Evolutionary conservation across 176 grass and related monocot genomes (phyloP), one percentile per base, ranked within the genome.

Genomic region (Carex cristatella): DNA sequence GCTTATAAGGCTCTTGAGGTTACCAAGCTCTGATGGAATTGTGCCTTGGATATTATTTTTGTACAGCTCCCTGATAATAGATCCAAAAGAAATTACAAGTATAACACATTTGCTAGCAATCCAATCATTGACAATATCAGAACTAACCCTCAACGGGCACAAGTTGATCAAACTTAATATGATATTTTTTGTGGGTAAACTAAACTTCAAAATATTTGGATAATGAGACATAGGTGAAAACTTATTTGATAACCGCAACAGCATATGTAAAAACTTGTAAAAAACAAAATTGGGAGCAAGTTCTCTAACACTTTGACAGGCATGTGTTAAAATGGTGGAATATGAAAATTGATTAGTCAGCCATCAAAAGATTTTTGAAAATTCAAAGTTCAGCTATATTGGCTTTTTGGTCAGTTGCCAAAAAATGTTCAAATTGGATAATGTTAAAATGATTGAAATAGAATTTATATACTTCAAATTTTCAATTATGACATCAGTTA

Each of bases 21-120:
- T 93, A 48, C 94, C 89, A 74, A 97, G 84, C 32, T 93, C 86
- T 40, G 70, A 27, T 63, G 91, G 91, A 55, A 93, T 93, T 65
- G 87, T 90, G 14, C 91, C 91, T 82, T 90, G 82, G 75, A 97
- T 87, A 77, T 91, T 91, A 70, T 97, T 97, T 65, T 88, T 93
- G 46, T 97, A 97, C 16, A 97, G 87, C 71, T 93, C 94, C 70
- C 94, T 97, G 91, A 88, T 42, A 78, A 56, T 54, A 78, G 27
- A 56, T 33, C 27, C 27, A 33, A 77, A 15, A 31, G 19, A 56
- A 30, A 30, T 76, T 54, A 4, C 19, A 28, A n/a, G 11, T 28
- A 27, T 54, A 30, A 51, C 42, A 69, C 31, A 0, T 69, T 69
- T 69, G 4, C 31, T 68, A 68, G 3, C 65, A 67, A 5, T 37